Evolutionary conservation across 371 early-diverging fungal species (phyloP), one percentile per base, ranked within the genome.

Genomic region (Mortierella sp.): DNA sequence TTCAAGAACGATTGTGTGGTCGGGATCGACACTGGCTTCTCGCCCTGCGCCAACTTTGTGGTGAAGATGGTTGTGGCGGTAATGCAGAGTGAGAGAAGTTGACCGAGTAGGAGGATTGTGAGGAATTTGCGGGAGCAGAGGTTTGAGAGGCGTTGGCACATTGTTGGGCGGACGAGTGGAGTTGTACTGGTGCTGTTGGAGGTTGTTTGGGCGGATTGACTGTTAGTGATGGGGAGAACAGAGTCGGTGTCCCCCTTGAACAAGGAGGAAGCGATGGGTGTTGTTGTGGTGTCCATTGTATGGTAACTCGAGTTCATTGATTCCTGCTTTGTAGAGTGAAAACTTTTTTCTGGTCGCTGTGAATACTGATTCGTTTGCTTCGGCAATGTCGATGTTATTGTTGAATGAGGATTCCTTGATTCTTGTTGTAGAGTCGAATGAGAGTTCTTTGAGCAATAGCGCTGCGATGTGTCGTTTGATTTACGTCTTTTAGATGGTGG

Each of bases 51-150:
- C 44, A 96, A 89, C 70, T 92, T 89, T 47, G 90, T 91, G 31
- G 91, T 91, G 1, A 92, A 88, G 4, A 94, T 90, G 6, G 90
- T 92, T 14, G 94, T 94, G 28, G 91, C 89, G 6, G 95, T 94
- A 73, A 95, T 94, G 79, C 95, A 96, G n/a, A 96, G 82, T 6
- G 96, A 92, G 9, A 95, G 88, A 2, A 95, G 74, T 83, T 94
- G 94, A 14, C 94, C 94, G 21, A 94, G 76, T 8, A 84, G 28
- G 11, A 93, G 77, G 70, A 92, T 87, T 14, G 55, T 68, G 31
- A 89, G 34, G 73, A 88, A 83, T 19, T 74, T 63, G 26, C 72
- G 60, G 5, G 84, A 81, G 45, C 71, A 34, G 16, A 84, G 60
- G 55, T 80, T 70, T 3, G 71, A 28, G 26, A 84, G 38, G 2